Conservation (phyloP, 2,329 filamentous ascomycete species). For the Chrysosporium queenslandicum region DNA sequence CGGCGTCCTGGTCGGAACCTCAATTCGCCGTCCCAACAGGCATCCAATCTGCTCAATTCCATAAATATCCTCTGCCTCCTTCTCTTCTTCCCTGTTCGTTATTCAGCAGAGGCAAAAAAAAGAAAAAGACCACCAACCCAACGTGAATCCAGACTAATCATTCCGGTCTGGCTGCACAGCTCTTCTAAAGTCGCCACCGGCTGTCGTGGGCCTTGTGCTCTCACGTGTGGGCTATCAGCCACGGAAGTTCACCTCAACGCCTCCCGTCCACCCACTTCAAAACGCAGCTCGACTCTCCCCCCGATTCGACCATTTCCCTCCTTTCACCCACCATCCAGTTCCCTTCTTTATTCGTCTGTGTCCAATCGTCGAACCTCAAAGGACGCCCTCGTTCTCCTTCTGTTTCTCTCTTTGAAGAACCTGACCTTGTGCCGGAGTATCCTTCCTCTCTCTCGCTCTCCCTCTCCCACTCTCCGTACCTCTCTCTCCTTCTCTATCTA, state of each 20-base stretch:
- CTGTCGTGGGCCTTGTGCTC: not conserved
- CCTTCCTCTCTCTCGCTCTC: not conserved
- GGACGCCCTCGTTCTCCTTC: not conserved
- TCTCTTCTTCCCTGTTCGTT: not conserved
- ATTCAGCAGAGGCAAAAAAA: not conserved
- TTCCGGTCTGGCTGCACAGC: not conserved
- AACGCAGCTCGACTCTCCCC: not conserved
- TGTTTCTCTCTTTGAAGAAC: too few relatives aligned
- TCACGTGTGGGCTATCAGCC: slow-evolving; percentile 1
- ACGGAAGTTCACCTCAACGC: not conserved
- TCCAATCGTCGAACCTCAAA: not conserved
- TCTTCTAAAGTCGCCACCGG: slow-evolving; percentile 3
- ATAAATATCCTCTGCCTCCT: not conserved
- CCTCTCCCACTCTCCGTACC: too few relatives aligned
- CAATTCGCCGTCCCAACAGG: not conserved
- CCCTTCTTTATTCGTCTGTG: not conserved
- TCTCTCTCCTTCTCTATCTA: too few relatives aligned
- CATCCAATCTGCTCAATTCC: not conserved
- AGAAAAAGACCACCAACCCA: not conserved
- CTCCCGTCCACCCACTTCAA: slow-evolving; percentile 1
- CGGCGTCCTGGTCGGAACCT: not conserved
- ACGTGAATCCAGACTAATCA: not conserved
- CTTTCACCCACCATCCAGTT: not conserved
- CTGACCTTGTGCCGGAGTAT: too few relatives aligned
- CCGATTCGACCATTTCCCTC: not conserved